Conservation (phyloP, 306 rosid species). For the Dalbergia cultrata region DNA sequence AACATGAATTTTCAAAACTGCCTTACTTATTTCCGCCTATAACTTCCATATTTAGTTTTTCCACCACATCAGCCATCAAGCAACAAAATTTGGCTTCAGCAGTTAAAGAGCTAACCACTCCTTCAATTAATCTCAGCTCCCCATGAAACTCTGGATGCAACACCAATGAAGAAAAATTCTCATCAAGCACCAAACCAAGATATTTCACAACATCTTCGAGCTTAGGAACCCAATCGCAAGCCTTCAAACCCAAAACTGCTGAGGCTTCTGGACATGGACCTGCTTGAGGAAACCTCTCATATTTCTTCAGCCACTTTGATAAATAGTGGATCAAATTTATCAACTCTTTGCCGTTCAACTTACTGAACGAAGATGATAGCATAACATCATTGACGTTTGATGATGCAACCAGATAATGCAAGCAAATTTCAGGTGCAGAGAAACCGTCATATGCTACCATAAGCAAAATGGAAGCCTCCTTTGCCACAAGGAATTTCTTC, state of each 20-base stretch:
- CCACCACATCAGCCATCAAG: slow-evolving; percentile 58
- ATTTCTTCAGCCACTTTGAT: slow-evolving; percentile 88
- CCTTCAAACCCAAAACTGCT: slow-evolving; percentile 61
- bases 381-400: slow-evolving; percentile 66
- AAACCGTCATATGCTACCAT: slow-evolving; percentile 86
- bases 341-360: slow-evolving; percentile 78
- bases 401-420: slow-evolving; percentile 81
- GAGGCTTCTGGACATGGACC: slow-evolving; percentile 64
- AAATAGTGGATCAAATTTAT: slow-evolving; percentile 68
- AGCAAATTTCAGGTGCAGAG: slow-evolving; percentile 68
- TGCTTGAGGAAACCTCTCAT: slow-evolving; percentile 84
- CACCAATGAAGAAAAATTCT: slow-evolving; percentile 72
- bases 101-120: slow-evolving; percentile 62
- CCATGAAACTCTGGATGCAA: slow-evolving; percentile 77
- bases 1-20: neutral
- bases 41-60: slow-evolving; percentile 58
- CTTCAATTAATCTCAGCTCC: slow-evolving; percentile 69
- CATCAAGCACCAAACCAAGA: slow-evolving; percentile 72
- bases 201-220: slow-evolving; percentile 75
- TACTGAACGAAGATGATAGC: slow-evolving; percentile 61
- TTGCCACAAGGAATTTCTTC: slow-evolving; percentile 57
- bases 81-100: slow-evolving; percentile 69
- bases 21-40: slow-evolving; percentile 36
- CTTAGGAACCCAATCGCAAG: slow-evolving; percentile 82
- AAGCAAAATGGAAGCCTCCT: slow-evolving; percentile 80